Conservation (phyloP, 805 yeast genomes). For the Wickerhamiella lipophila region DNA sequence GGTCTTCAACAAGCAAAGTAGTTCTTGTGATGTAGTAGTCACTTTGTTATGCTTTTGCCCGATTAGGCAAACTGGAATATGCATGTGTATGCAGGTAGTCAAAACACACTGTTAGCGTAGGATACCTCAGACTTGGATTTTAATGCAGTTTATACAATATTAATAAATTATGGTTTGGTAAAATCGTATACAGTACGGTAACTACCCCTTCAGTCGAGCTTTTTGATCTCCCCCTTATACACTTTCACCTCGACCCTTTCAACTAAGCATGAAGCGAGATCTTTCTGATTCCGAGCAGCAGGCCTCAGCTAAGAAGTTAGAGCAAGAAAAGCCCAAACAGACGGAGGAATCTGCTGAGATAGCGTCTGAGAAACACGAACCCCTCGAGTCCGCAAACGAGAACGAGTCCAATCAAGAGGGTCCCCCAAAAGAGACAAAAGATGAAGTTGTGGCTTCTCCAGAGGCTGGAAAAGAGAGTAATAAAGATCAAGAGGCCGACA, state of each 20-base stretch:
- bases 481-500: neutral
- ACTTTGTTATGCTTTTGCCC: constrained; percentile 3
- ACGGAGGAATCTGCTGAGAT: neutral
- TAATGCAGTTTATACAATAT: no score
- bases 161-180: no score
- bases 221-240: neutral
- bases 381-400: neutral
- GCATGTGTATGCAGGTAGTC: neutral
- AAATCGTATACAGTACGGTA: no score
- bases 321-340: neutral
- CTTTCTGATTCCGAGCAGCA: constrained; percentile 6
- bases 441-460: neutral
- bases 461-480: neutral
- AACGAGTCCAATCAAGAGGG: neutral
- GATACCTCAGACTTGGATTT: no score
- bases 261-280: constrained; percentile 4
- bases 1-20: neutral
- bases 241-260: neutral
- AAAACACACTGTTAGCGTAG: neutral
- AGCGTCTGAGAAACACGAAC: neutral
- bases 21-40: neutral
- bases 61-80: neutral
- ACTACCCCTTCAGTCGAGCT: neutral
- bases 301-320: neutral
- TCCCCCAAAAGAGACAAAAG: neutral